These are phyloP conservation scores for Didymella pomorum DNA, from an alignment of 2,329 filamentous ascomycete species.

Conservation along the genomic window DNA sequence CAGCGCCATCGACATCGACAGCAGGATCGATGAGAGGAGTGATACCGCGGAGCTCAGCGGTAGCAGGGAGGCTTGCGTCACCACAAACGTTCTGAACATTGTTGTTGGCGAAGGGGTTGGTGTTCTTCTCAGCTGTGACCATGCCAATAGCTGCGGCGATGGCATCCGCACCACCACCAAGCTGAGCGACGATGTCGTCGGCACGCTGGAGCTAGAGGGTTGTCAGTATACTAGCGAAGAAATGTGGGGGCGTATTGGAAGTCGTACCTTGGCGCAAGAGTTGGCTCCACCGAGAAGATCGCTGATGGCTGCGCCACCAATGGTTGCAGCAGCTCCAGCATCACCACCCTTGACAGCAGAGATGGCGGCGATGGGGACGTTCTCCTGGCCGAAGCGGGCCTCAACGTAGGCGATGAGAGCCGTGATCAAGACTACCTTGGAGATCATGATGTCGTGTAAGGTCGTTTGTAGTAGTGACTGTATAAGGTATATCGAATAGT, in stretches of 20 bases:
- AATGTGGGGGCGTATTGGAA: no score
- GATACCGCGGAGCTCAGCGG: constrained; percentile 68
- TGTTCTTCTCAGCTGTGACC: constrained; percentile 75
- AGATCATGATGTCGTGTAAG: constrained; percentile 42
- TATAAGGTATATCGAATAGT: constrained; percentile 19
- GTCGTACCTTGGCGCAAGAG: constrained; percentile 67
- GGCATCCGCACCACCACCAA: constrained; percentile 67
- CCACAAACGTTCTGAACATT: constrained; percentile 69
- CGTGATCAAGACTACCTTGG: constrained; percentile 44
- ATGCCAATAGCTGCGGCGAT: constrained; percentile 69
- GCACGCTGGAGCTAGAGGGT: constrained; percentile 64
- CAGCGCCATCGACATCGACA: constrained; percentile 63
- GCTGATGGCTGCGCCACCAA: constrained; percentile 68
- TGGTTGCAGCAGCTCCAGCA: constrained; percentile 68
- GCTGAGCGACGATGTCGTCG: constrained; percentile 68
- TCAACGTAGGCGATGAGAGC: constrained; percentile 47
- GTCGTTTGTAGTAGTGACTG: constrained; percentile 27
- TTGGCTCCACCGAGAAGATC: constrained; percentile 71
- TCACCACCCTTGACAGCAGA: constrained; percentile 62
- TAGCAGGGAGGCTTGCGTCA: constrained; percentile 69
- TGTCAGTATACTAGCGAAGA: constrained; percentile 28
- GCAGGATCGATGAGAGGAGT: constrained; percentile 72
- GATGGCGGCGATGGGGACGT: constrained; percentile 64
- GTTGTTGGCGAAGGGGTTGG: constrained; percentile 70
- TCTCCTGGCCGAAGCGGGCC: constrained; percentile 69